A percentile compares a stretch with the other conserved stretches of the same genome.
phyloP scores from a whole-genome alignment of 352 stramenopile genomes.

The Phytophthora pistaciae region DNA sequence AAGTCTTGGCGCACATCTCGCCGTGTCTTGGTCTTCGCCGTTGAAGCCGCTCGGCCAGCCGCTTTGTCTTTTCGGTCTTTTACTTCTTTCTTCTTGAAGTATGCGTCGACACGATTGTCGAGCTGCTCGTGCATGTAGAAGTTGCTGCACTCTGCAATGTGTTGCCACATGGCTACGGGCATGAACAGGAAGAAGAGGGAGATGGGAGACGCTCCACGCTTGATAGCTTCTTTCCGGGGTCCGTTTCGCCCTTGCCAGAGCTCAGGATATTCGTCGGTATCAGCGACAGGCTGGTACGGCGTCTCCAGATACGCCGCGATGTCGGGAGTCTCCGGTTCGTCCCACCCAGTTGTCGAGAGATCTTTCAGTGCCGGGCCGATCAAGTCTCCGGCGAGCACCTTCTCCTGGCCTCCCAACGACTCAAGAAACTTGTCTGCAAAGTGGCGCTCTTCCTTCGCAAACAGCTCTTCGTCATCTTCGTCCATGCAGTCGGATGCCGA shows the following conservation, averaged over 20 bases:
- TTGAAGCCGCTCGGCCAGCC: neutral
- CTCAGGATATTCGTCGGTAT: neutral
- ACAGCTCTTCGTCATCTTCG: slow-evolving; percentile 7
- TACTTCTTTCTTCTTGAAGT: slow-evolving; percentile 6
- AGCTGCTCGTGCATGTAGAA: slow-evolving; percentile 22
- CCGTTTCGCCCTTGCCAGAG: neutral
- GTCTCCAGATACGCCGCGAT: neutral
- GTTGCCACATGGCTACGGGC: slow-evolving; percentile 17
- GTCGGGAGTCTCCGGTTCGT: neutral
- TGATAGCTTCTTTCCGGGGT: neutral
- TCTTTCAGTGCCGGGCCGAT: slow-evolving; percentile 1
- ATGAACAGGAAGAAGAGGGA: slow-evolving; percentile 18
- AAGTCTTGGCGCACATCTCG: slow-evolving; percentile 15
- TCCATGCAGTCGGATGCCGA: neutral
- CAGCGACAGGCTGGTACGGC: neutral
- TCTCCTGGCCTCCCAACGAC: neutral
- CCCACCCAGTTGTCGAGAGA: neutral
- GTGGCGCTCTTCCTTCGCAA: slow-evolving; percentile 3
- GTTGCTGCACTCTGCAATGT: slow-evolving; percentile 22
- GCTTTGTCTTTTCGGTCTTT: neutral
- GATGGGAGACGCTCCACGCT: slow-evolving; percentile 1
- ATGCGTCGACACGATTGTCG: slow-evolving; percentile 7
- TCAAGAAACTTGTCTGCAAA: slow-evolving; percentile 15
- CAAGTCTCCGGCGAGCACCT: slow-evolving; percentile 6
- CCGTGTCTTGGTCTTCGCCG: neutral